Conservation (phyloP, 805 yeast species). For the Scheffersomyces coipomensis region DNA sequence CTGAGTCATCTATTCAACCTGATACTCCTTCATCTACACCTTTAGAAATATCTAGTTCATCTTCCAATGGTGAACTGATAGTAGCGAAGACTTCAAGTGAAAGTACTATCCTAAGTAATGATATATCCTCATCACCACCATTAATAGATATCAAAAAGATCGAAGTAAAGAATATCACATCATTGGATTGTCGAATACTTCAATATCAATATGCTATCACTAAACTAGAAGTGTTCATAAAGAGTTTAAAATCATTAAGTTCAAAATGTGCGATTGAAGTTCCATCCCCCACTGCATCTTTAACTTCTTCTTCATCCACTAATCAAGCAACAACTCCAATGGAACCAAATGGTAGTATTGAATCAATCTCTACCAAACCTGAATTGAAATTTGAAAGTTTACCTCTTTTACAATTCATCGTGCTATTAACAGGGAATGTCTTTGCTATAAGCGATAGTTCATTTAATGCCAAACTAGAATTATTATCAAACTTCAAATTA, state of each 20-base stretch:
- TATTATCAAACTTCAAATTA: conserved; percentile 26
- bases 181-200: conserved; percentile 34
- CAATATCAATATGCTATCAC: conserved; percentile 56
- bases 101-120: no score
- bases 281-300: conserved; percentile 24
- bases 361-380: neutral
- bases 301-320: conserved; percentile 29
- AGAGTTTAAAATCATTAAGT: conserved; percentile 21
- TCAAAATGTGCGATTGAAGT: neutral
- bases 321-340: conserved; percentile 1
- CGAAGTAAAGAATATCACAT: conserved; percentile 3
- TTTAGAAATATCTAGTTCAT: neutral
- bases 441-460: conserved; percentile 38
- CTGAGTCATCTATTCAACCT: neutral
- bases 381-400: conserved; percentile 9
- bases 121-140: neutral
- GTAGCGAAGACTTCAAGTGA: neutral
- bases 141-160: neutral
- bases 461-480: conserved; percentile 24
- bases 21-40: neutral
- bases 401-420: conserved; percentile 35
- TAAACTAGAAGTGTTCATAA: conserved; percentile 41
- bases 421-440: conserved; percentile 26
- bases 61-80: no score
- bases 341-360: no score